Conservation (phyloP, 805 yeast species). For the Lachancea fermentati region DNA sequence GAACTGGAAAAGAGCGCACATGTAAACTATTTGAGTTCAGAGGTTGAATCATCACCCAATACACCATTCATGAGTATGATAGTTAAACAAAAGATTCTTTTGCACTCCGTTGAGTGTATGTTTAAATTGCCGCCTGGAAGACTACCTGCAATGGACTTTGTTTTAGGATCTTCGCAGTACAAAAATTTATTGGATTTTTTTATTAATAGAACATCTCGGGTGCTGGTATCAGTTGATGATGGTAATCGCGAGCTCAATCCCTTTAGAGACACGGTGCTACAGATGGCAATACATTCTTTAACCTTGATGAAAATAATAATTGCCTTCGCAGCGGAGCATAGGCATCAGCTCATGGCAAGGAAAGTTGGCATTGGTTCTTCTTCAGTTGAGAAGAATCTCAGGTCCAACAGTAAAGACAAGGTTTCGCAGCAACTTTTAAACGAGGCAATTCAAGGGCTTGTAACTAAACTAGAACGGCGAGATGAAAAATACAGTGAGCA, state of each 20-base stretch:
- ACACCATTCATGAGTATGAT: not conserved
- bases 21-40: not conserved
- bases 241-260: conserved; percentile 40
- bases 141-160: not conserved
- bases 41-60: not conserved
- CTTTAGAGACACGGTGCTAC: conserved; percentile 57
- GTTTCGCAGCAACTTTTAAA: conserved; percentile 8
- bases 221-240: conserved; percentile 46
- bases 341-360: conserved; percentile 9
- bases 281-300: conserved; percentile 57
- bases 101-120: not conserved
- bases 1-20: no score
- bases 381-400: conserved; percentile 4
- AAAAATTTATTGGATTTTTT: conserved; percentile 7
- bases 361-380: conserved; percentile 3
- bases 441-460: conserved; percentile 9
- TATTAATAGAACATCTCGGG: conserved; percentile 7
- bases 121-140: not conserved
- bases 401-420: conserved; percentile 1
- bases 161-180: conserved; percentile 1
- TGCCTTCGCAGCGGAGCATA: conserved; percentile 44
- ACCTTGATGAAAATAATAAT: conserved; percentile 50
- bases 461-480: conserved; percentile 2
- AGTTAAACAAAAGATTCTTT: not conserved
- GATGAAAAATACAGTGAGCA: conserved; percentile 2